These are phyloP conservation scores for Nannochloropsis salina DNA, from an alignment of 108 stramenopile genomes.

Conservation along the genomic window DNA sequence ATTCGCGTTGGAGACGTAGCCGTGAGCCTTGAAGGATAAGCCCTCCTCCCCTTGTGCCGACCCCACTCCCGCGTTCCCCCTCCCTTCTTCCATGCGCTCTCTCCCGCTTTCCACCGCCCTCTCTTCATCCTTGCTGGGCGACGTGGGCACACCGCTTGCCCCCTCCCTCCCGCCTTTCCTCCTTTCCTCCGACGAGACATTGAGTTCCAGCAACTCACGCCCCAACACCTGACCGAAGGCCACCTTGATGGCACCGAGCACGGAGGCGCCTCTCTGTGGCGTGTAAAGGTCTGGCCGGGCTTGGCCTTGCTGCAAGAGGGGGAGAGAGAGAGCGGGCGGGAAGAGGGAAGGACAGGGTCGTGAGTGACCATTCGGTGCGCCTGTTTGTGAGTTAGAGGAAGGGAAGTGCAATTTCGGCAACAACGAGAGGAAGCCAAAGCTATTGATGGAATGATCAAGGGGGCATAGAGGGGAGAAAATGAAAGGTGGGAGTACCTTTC, in stretches of 20 bases:
- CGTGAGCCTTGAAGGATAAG: constrained; percentile 57
- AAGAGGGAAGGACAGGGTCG: constrained; percentile 24
- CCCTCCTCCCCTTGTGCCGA: not conserved
- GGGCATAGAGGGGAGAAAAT: not conserved
- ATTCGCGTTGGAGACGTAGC: constrained; percentile 68
- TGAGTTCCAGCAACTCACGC: constrained; percentile 37
- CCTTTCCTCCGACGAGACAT: constrained; percentile 17
- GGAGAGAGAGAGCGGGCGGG: constrained; percentile 21
- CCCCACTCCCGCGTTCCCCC: not conserved
- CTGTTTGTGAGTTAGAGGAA: not conserved
- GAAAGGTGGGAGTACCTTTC: constrained; percentile 44
- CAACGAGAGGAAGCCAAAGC: not conserved
- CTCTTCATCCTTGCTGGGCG: not conserved
- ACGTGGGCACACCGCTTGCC: not conserved
- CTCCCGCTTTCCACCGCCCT: not conserved
- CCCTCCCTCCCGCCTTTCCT: constrained; percentile 20
- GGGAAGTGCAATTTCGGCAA: not conserved
- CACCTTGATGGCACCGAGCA: constrained; percentile 28
- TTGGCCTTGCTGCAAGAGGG: not conserved
- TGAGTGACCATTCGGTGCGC: not conserved
- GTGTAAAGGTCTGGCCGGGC: constrained; percentile 41
- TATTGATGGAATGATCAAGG: not conserved
- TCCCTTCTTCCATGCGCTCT: not conserved
- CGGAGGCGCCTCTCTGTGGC: constrained; percentile 25
- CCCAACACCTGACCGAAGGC: constrained; percentile 36